Base-by-base conservation (phyloP, 768 basidiomycete species). In the Naematelia aurantialba region DNA sequence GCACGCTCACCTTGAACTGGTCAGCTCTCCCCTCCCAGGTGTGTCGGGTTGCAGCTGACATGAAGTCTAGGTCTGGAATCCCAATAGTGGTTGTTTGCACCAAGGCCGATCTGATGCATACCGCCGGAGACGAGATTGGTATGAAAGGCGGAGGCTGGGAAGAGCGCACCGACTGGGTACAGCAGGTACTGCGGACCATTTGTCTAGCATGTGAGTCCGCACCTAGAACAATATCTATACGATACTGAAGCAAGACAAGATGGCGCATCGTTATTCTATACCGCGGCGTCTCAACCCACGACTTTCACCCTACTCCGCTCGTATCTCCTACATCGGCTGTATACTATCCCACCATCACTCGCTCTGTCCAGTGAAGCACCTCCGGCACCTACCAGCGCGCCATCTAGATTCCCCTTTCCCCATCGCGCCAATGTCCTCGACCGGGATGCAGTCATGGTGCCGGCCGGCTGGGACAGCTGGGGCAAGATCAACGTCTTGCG, bases 381-480 rank as follows among this genome's bases (percentile, higher is more conserved):
- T 24, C 46, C 52, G 47, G 30, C 50, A 17, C 22, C 65, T 11
- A 56, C 45, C 17, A 45, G 31, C 5, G 85, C 87, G 4, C 79
- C 80, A 25, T 85, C 87, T 39, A 84, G 86, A 1, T 96, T 97
- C 78, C 87, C 90, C 0, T 98, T 96, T 78, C 79, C 82, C 2
- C 84, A 89, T 56, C 87, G 88, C 65, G 87, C 96, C 1, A 98
- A 97, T 73, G 87, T 89, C 0, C 80, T 98, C 47, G 96, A 98
- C 73, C 85, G 96, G 29, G 93, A 97, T 70, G 86, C 85, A 12
- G 87, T 97, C 52, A 84, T 96, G 45, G 85, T 98, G 4, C 96
- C 94, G 1, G 84, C 90, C 1, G 96, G 96, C 0, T 99, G 96
- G 96, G 96, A 98, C 72, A 90, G 89, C 65, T 96, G 91, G 89